These are phyloP conservation scores for Phytophthora rubi DNA, from an alignment of 352 stramenopile species.

Conservation along the genomic window DNA sequence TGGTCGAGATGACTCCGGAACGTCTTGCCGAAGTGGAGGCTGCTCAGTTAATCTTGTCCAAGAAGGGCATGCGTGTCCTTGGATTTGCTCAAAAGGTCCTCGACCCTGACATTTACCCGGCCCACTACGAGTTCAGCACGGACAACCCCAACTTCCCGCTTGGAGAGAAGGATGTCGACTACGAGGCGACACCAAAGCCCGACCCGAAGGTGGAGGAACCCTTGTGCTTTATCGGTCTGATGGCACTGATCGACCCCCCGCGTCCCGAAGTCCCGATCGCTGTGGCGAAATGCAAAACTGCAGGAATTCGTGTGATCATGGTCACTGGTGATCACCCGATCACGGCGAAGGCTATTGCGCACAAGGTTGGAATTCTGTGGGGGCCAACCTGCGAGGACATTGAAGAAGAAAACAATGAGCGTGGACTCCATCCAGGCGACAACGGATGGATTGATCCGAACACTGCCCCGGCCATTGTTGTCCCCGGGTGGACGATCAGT, in stretches of 20 bases:
- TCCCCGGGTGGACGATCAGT: constrained; percentile 86
- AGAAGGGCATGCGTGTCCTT: constrained; percentile 77
- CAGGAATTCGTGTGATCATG: constrained; percentile 95
- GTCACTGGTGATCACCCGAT: constrained; percentile 94
- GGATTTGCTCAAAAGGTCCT: constrained; percentile 71
- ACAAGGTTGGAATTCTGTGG: constrained; percentile 95
- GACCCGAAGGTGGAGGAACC: constrained; percentile 78
- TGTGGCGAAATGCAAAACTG: constrained; percentile 92
- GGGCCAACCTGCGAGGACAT: constrained; percentile 86
- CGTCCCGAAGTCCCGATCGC: constrained; percentile 88
- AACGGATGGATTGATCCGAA: constrained; percentile 78
- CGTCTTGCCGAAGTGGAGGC: constrained; percentile 76
- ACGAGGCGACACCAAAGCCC: constrained; percentile 68
- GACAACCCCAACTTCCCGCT: constrained; percentile 84
- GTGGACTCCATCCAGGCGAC: constrained; percentile 65
- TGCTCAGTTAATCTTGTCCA: constrained; percentile 57
- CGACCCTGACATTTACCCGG: constrained; percentile 49
- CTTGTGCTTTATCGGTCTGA: constrained; percentile 94
- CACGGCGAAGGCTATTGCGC: constrained; percentile 94
- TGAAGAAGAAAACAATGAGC: constrained; percentile 74
- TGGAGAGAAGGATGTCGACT: constrained; percentile 87
- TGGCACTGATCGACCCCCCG: constrained; percentile 96
- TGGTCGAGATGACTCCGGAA: constrained; percentile 92
- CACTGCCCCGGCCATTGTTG: constrained; percentile 78
- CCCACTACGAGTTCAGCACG: constrained; percentile 78